Conservation (phyloP, 257 asterid species). For the Eucommia ulmoides region DNA sequence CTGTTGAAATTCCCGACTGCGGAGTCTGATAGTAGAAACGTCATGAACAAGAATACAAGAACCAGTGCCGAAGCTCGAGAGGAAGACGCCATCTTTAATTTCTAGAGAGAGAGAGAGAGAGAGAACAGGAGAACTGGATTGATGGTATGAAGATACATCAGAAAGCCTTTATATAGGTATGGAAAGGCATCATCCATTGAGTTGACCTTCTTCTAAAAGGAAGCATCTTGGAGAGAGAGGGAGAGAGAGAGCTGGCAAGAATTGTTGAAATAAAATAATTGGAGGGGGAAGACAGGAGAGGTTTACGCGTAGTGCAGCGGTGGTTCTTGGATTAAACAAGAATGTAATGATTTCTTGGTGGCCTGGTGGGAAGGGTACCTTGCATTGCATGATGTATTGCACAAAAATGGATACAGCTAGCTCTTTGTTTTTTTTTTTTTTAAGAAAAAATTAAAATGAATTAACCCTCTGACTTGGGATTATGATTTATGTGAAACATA, state of each 20-base stretch:
- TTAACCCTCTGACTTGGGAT: too few relatives aligned
- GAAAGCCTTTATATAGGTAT: not conserved
- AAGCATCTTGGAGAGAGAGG: constrained; percentile 24
- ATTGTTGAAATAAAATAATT: too few relatives aligned
- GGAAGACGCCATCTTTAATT: not conserved
- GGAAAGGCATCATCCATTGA: not conserved
- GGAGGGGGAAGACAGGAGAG: too few relatives aligned
- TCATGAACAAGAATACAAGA: not conserved
- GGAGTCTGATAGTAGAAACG: constrained; percentile 8
- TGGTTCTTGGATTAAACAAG: too few relatives aligned
- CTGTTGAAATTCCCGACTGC: constrained; percentile 31
- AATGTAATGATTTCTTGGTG: too few relatives aligned
- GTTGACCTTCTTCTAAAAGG: not conserved
- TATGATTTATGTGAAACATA: too few relatives aligned
- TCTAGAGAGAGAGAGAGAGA: not conserved
- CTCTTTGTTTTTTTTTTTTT: too few relatives aligned
- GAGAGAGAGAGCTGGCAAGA: constrained; percentile 64
- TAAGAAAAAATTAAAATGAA: too few relatives aligned
- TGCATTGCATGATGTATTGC: too few relatives aligned
- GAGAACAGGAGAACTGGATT: not conserved
- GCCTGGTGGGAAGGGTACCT: too few relatives aligned
- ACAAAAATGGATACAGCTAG: too few relatives aligned
- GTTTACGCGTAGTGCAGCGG: too few relatives aligned
- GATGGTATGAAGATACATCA: not conserved
- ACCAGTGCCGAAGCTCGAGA: not conserved